phyloP scores from a whole-genome alignment of 176 grass and related monocot genomes.

The Microstegium vimineum region DNA sequence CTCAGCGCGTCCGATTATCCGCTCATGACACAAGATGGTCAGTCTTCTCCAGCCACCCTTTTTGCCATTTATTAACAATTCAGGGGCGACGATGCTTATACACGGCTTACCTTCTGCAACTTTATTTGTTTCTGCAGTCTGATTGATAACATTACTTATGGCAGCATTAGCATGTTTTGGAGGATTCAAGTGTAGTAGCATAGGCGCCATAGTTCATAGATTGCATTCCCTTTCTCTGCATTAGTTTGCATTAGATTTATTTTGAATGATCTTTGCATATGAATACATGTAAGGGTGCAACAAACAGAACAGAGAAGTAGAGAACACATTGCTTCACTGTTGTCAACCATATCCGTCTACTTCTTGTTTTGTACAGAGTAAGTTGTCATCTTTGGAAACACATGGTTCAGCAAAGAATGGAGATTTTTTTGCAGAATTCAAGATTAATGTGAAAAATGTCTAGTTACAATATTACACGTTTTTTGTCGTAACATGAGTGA shows the following conservation, averaged over 20 bases:
- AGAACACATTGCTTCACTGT: neutral
- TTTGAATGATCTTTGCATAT: neutral
- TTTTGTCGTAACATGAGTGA: neutral
- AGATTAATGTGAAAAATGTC: neutral
- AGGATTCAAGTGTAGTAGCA: neutral
- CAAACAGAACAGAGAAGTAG: neutral
- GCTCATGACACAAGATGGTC: constrained; percentile 85
- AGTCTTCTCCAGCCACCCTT: constrained; percentile 30
- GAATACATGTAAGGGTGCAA: neutral
- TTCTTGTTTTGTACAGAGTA: neutral
- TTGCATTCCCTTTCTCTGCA: neutral
- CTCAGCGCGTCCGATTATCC: constrained; percentile 91
- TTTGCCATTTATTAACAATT: no score
- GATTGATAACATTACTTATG: neutral
- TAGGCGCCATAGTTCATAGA: neutral
- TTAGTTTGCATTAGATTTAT: neutral
- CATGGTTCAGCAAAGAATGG: neutral
- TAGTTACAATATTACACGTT: neutral
- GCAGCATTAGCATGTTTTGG: neutral
- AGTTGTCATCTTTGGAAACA: neutral
- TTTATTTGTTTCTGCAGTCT: neutral
- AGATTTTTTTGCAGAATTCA: neutral
- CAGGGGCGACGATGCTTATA: no score
- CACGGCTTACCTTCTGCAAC: neutral
- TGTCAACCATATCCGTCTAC: neutral